Evolutionary conservation across 164 flowering plant species (phyloP).

Genomic region (Dillenia suffruticosa): DNA sequence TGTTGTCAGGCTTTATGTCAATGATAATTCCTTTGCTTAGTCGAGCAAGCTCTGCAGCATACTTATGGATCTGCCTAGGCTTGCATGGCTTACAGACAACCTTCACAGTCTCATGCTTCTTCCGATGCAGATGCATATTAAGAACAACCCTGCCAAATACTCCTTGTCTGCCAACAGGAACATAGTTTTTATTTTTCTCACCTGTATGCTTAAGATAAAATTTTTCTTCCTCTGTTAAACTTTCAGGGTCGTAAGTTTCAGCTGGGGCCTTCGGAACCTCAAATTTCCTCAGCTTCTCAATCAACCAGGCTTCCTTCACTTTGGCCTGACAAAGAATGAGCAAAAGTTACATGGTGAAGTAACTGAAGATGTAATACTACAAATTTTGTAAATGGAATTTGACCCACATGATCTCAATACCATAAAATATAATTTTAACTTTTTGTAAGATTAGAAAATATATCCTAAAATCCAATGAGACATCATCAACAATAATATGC

Average conservation of each 20-base stretch:
- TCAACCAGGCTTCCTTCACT: conserved; percentile 85
- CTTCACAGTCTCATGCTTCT: conserved; percentile 88
- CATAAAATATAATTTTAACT: no score
- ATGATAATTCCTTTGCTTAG: conserved; percentile 82
- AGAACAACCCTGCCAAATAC: conserved; percentile 97
- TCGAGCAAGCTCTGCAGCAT: conserved; percentile 78
- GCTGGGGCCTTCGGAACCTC: conserved; percentile 57
- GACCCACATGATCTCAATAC: no score
- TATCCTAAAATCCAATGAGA: no score
- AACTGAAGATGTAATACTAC: no score
- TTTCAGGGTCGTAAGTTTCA: conserved; percentile 82
- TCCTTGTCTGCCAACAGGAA: conserved; percentile 87
- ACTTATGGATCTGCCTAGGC: conserved; percentile 80
- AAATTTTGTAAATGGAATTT: no score
- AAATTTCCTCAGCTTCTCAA: conserved; percentile 82
- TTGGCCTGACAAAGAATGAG: conserved; percentile 50
- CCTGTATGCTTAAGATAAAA: conserved; percentile 88
- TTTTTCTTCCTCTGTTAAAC: conserved; percentile 81
- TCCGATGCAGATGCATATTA: conserved; percentile 98
- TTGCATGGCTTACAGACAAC: conserved; percentile 81
- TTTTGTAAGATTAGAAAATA: no score
- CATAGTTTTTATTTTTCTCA: conserved; percentile 88
- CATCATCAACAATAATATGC: no score
- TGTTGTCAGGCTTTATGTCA: conserved; percentile 69
- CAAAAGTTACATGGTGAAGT: background rate